A percentile compares a stretch with the other conserved stretches of the same genome.
phyloP scores from a whole-genome alignment of 495 filamentous ascomycete genomes.

The Hypoxylon lenormandii region DNA sequence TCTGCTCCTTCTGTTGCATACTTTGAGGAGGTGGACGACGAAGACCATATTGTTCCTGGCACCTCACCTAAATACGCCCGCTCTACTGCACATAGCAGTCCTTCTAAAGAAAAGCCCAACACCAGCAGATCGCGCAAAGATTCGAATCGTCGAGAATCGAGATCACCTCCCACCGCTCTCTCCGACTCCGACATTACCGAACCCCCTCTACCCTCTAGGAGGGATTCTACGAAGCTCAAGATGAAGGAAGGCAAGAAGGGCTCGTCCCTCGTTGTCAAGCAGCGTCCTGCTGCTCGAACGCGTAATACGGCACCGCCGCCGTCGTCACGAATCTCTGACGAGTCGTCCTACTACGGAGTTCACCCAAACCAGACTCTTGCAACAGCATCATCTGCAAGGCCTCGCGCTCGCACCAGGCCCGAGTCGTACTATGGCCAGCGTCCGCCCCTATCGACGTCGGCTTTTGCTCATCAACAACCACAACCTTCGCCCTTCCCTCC shows the following conservation, averaged over 20 bases:
- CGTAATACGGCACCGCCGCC: conserved; percentile 44
- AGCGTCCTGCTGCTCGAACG: conserved; percentile 42
- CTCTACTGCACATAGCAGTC: conserved; percentile 53
- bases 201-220: conserved; percentile 48
- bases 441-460: conserved; percentile 50
- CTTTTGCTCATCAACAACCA: conserved; percentile 46
- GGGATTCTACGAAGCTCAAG: conserved; percentile 47
- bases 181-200: conserved; percentile 62
- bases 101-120: conserved; percentile 60
- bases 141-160: conserved; percentile 50
- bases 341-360: conserved; percentile 57
- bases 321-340: conserved; percentile 49
- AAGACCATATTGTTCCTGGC: conserved; percentile 58
- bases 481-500: conserved; percentile 41
- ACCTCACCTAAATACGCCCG: conserved; percentile 53
- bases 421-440: conserved; percentile 56
- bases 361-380: conserved; percentile 48
- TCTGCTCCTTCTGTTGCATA: conserved; percentile 55
- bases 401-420: conserved; percentile 57
- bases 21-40: conserved; percentile 65
- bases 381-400: conserved; percentile 50
- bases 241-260: conserved; percentile 51
- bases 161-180: conserved; percentile 49
- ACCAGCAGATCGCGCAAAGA: conserved; percentile 58
- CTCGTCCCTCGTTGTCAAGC: conserved; percentile 28